phyloP scores from a whole-genome alignment of 345 rosid genomes.

The Camelina laxa region DNA sequence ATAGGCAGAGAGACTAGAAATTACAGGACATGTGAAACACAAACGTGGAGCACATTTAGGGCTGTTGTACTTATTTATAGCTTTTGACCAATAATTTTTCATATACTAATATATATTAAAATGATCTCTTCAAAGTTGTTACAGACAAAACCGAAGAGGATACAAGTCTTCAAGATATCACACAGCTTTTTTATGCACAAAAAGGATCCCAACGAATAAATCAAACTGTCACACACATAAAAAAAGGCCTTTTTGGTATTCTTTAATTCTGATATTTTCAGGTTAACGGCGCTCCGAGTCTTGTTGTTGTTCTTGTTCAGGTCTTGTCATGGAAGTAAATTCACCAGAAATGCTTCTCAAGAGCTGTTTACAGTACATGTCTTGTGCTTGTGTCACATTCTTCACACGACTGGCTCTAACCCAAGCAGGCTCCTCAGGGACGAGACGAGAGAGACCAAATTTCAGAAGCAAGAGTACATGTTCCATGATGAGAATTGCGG shows the following conservation, averaged over 20 bases:
- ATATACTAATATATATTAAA: neutral
- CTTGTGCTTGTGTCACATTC: slow-evolving; percentile 74
- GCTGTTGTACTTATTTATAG: too few species aligned
- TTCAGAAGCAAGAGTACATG: slow-evolving; percentile 79
- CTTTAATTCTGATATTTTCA: slow-evolving; percentile 1
- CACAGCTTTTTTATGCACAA: slow-evolving; percentile 19
- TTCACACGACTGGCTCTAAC: slow-evolving; percentile 74
- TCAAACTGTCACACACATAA: slow-evolving; percentile 12
- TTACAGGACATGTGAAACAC: too few species aligned
- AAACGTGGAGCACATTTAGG: too few species aligned
- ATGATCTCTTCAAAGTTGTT: slow-evolving; percentile 16
- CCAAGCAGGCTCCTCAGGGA: slow-evolving; percentile 98
- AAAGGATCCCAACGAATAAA: neutral
- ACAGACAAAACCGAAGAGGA: slow-evolving; percentile 15
- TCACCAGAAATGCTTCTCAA: slow-evolving; percentile 58
- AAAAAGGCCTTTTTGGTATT: neutral
- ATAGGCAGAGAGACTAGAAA: too few species aligned
- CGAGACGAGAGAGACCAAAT: slow-evolving; percentile 78
- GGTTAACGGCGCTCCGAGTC: slow-evolving; percentile 1
- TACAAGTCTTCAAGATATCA: slow-evolving; percentile 23
- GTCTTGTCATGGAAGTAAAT: slow-evolving; percentile 28
- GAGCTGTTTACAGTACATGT: slow-evolving; percentile 73
- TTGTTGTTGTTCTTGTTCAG: slow-evolving; percentile 33
- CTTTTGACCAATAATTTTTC: too few species aligned
- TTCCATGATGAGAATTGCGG: slow-evolving; percentile 82